Evolutionary conservation across 192 early-diverging fungal species (phyloP), one percentile per base, ranked within the genome.

Genomic region (Chytriomyces sp.): DNA sequence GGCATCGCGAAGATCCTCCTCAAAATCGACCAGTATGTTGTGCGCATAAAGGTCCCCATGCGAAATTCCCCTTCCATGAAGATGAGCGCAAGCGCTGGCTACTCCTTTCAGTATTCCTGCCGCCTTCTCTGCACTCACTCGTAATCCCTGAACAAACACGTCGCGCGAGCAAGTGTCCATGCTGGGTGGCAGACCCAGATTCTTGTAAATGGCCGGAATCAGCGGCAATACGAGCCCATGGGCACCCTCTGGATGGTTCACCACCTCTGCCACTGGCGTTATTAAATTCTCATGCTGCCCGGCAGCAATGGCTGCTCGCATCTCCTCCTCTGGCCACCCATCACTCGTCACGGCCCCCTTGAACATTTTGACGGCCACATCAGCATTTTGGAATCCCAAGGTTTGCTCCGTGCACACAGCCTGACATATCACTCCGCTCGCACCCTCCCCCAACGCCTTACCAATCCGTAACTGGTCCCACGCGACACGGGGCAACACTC

Each of bases 21-120:
- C 30, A 32, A 52, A n/a, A 54, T 31, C 22, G 53, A 69, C 31
- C 36, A 75, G 52, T 3, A 75, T 34, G 22, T 75, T 75, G 54
- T 75, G 73, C 53, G 30, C 73, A 37, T 75, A 75, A 3, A 69
- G 37, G 36, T 75, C 73, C 22, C 73, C 73, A 37, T 75, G 73
- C 25, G 34, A 19, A 8, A 76, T 12, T 3, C 75, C 75, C 3
- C 40, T 58, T 6, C 22, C 4, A 52, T 76, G 75, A 12, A 76
- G 31, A 39, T 62, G 44, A 5, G 34, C 28, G 5, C 52, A 39
- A 19, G 68, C 75, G n/a, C 32, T 33, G 14, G 75, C 67, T 31
- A 76, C 38, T 30, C 59, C 59, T 37, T 19, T 0, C 8, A 59
- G 44, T 39, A 53, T 49, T 17, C 31, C 4, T 28, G 58, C 53